Evolutionary conservation across 169 alveolate species (phyloP), one percentile per base, ranked within the genome.

Genomic region (Cryptosporidium ubiquitum): DNA sequence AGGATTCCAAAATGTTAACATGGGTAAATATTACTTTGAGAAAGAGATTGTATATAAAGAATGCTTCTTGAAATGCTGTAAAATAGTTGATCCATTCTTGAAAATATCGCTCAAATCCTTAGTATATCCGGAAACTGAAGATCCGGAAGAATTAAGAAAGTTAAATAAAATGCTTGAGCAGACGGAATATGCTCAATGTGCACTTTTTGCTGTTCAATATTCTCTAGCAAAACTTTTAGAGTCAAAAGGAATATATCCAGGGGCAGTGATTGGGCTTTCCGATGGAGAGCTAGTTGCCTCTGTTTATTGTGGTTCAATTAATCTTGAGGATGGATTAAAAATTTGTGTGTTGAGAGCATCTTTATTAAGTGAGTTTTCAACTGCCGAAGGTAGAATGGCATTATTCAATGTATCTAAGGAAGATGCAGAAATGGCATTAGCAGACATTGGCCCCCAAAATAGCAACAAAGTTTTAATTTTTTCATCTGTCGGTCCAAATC

Each of bases 221-320:
- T 94, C 96, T 7, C 79, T 94, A 14, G 93, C 94, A 51, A 75
- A 86, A 49, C 73, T 84, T 35, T 75, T 91, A 92, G 91, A 84
- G 44, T 85, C 95, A 14, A 85, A 92, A 26, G 95, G 96, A 39
- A 92, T 94, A 69, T 61, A 79, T 61, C 95, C 96, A 12, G 94
- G 85, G 18, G 95, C 91, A 20, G 92, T 85, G 7, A 71, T 93
- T 55, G 95, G 95, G 0, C 85, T 84, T 33, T 92, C 94, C 6
- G 89, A 91, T 51, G 95, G 95, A 10, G 95, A 93, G 58, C 49
- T 92, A 29, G 93, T 91, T 33, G 95, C 95, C 4, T 93, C 95
- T 31, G 91, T 86, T 2, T 68, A 85, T 47, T 92, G 94, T 18
- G 94, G 93, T 16, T 92, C 92, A 31, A 85, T 93, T 70, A 61